These are phyloP conservation scores for Monoraphidium neglectum DNA, from an alignment of 139 green algal species.

Conservation along the genomic window DNA sequence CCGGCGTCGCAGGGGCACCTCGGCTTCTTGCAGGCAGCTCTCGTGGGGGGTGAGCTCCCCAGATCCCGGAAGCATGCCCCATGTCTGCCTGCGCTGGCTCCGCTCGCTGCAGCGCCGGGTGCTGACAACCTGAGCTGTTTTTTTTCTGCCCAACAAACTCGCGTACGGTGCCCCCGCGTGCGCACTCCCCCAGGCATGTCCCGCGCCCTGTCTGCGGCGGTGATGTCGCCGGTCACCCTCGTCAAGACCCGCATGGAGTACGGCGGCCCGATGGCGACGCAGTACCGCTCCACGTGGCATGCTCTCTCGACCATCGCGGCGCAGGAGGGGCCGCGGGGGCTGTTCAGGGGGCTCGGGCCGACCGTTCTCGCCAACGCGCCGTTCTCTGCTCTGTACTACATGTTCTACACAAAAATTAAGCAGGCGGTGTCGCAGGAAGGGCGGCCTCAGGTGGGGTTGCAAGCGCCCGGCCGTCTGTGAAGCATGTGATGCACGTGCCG, in stretches of 20 bases:
- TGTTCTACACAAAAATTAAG: constrained; percentile 82
- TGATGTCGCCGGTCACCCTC: constrained; percentile 89
- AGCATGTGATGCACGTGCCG: too few relatives aligned
- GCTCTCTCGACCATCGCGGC: constrained; percentile 61
- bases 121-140: neutral
- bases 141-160: neutral
- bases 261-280: constrained; percentile 10
- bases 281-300: constrained; percentile 66
- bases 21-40: constrained; percentile 30
- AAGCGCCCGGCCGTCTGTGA: too few relatives aligned
- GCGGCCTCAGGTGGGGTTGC: constrained; percentile 25
- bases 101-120: constrained; percentile 2
- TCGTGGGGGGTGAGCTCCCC: constrained; percentile 21
- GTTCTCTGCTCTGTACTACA: constrained; percentile 94
- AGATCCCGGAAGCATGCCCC: neutral
- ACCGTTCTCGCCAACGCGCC: constrained; percentile 90
- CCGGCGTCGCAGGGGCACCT: constrained; percentile 21
- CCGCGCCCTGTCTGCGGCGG: constrained; percentile 69
- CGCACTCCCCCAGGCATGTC: constrained; percentile 51
- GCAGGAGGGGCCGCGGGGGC: constrained; percentile 57
- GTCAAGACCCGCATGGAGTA: constrained; percentile 98
- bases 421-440: neutral
- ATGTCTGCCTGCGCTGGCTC: constrained; percentile 18
- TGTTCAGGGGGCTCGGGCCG: constrained; percentile 76
- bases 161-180: neutral